Base-by-base conservation (phyloP, 495 filamentous ascomycete genomes). In the Acidomyces sp. region DNA sequence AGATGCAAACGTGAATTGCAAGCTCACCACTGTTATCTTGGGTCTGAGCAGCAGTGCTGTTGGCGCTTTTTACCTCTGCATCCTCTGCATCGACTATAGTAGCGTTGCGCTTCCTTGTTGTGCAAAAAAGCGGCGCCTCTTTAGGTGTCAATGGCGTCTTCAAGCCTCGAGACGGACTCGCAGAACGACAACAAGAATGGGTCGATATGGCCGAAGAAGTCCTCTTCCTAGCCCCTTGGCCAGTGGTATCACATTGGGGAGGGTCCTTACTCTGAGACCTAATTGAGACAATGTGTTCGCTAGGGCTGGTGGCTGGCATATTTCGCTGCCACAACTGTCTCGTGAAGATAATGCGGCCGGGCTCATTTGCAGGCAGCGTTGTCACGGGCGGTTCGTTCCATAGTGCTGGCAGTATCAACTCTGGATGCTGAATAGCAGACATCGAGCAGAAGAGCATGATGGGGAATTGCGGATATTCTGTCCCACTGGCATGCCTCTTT, bases 1-100 rank as follows among this genome's bases (percentile, higher is more conserved):
- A 97, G 51, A 95, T 74, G 66, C 90, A 97, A 42, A 94, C 74
- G 37, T 72, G 70, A 15, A 47, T 36, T 6, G 51, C 45, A 3
- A 35, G 35, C 10, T 57, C 54, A 6, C 42, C 46, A 30, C 44
- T 51, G 21, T 37, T 47, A 41, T 37, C 34, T 51, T 54, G 36
- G 34, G 43, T 34, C 42, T 60, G 59, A 29, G 37, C 46, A 37
- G 41, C 49, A 19, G 45, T 51, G 3, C 37, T 38, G 2, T 11
- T 34, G 12, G 28, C 29, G 20, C 20, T 41, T 5, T 46, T 49
- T 9, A 42, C 31, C 10, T 33, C 40, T 29, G 54, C 44, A 16
- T 45, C 39, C 10, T 51, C 50, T 12, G 38, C 33, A 12, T 53
- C 43, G 18, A 57, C 30, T 18, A 47, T 37, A 25, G 29, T 32